A percentile compares a stretch with the other conserved stretches of the same genome.
phyloP scores from a whole-genome alignment of 306 rosid genomes.

The Pueraria montana region DNA sequence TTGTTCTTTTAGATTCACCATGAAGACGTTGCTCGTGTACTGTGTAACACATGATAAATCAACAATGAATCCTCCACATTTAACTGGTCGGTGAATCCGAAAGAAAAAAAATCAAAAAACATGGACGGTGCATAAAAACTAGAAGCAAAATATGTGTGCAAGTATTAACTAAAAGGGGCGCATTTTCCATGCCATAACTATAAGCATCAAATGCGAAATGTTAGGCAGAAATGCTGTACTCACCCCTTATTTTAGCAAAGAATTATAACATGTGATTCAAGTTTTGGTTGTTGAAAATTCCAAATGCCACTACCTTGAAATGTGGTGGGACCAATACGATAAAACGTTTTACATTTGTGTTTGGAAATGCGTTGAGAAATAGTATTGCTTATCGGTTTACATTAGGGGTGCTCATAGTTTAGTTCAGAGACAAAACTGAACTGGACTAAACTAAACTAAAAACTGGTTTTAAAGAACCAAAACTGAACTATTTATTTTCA shows the following conservation, averaged over 20 bases:
- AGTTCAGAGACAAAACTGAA: too few relatives aligned
- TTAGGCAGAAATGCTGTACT: neutral
- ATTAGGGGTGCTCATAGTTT: too few relatives aligned
- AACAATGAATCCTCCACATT: neutral
- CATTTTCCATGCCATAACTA: constrained; percentile 7
- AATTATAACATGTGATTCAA: constrained; percentile 1
- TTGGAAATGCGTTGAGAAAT: neutral
- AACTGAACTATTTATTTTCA: too few relatives aligned
- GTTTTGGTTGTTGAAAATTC: neutral
- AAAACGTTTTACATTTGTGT: neutral
- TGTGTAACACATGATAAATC: neutral
- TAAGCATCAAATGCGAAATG: neutral
- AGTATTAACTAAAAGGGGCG: neutral
- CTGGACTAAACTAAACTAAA: too few relatives aligned
- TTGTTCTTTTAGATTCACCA: neutral
- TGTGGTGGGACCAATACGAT: neutral
- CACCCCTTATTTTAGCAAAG: neutral
- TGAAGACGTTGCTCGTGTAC: neutral
- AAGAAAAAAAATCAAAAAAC: neutral
- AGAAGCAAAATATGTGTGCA: neutral
- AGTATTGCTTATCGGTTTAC: neutral
- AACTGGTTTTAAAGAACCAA: too few relatives aligned
- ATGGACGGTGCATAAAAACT: constrained; percentile 2
- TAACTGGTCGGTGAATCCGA: constrained; percentile 11
- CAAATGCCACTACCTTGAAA: neutral